Evolutionary conservation across 1,284 basidiomycete genomes (phyloP).

Genomic region (Ustilago curta): DNA sequence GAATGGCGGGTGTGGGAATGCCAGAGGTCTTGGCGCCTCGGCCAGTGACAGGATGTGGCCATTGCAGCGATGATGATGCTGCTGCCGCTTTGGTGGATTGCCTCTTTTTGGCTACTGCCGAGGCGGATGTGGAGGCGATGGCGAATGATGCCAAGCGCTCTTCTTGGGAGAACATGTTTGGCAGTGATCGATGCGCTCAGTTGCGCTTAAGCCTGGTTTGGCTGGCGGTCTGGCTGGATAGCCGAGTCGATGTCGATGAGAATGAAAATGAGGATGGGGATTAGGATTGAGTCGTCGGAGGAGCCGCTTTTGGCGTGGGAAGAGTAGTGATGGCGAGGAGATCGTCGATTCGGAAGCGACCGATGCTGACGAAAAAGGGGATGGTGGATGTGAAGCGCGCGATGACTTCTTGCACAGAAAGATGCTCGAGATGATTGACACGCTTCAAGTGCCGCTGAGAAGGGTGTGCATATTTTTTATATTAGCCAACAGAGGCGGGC

Average conservation of each 20-base stretch:
- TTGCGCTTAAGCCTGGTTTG: not conserved
- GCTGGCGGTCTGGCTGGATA: not conserved
- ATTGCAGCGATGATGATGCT: constrained; percentile 22
- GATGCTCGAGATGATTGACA: not conserved
- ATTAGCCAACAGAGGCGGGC: not conserved
- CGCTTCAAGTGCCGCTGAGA: constrained; percentile 1
- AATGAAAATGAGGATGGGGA: no score
- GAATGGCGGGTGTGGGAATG: constrained; percentile 55
- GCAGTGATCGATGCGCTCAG: not conserved
- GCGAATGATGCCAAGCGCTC: constrained; percentile 50
- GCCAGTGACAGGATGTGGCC: constrained; percentile 46
- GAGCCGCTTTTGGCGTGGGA: not conserved
- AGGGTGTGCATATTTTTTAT: not conserved
- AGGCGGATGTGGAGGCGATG: constrained; percentile 28
- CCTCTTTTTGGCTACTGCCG: constrained; percentile 32
- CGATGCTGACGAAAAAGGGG: not conserved
- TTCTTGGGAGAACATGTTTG: constrained; percentile 41
- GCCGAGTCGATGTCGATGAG: not conserved
- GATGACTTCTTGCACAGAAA: not conserved
- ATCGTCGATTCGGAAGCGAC: constrained; percentile 1
- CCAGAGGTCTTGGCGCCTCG: constrained; percentile 33
- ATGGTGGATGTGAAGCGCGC: not conserved
- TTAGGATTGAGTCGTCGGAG: not conserved
- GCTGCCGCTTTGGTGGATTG: constrained; percentile 28
- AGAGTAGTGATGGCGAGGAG: not conserved